Evolutionary conservation across 2,329 filamentous ascomycete species (phyloP), one percentile per base, ranked within the genome.

Genomic region (Alternaria brassicicola): DNA sequence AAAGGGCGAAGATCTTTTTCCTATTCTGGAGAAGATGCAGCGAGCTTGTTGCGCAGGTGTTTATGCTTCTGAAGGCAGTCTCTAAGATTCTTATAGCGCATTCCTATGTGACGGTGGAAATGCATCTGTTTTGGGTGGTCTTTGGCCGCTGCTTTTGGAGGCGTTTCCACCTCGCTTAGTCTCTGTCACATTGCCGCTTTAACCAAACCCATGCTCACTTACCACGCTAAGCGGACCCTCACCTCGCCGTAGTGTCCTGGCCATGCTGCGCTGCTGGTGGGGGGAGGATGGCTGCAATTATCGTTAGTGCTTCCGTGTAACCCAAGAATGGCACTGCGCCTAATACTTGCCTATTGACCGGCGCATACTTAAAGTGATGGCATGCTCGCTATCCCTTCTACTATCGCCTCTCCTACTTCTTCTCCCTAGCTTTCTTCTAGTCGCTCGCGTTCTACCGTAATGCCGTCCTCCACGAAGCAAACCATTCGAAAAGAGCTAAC

Each of bases 311-410:
- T 31, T 45, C 35, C 3, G 17, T 23, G 17, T 35, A 57, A 52
- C 48, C 31, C 12, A 57, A 52, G 33, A 35, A 52, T 57, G 17
- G 48, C 28, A 39, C 55, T 19, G 13, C 54, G 26, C 41, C 3
- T 52, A 57, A 28, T 36, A 25, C 31, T 57, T 52, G 47, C 49
- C 49, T 36, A 25, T 43, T 9, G 48, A 6, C 48, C 28, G 23
- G 57, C 48, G 42, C 52, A 36, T 60, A 60, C 57, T 60, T 60
- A 52, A 31, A 41, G 43, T 52, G 30, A 60, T 60, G 38, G 57
- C 25, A 56, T 55, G 38, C 48, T 28, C 43, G 47, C 48, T 35
- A n/a, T 60, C 52, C 21, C 23, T 33, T 36, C 33, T 31, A 9
- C 48, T 12, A 55, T 56, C 43, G 45, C 38, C 36, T 45, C 48